Evolutionary conservation across 2,329 filamentous ascomycete genomes (phyloP).

Genomic region (Seiridium cupressi): DNA sequence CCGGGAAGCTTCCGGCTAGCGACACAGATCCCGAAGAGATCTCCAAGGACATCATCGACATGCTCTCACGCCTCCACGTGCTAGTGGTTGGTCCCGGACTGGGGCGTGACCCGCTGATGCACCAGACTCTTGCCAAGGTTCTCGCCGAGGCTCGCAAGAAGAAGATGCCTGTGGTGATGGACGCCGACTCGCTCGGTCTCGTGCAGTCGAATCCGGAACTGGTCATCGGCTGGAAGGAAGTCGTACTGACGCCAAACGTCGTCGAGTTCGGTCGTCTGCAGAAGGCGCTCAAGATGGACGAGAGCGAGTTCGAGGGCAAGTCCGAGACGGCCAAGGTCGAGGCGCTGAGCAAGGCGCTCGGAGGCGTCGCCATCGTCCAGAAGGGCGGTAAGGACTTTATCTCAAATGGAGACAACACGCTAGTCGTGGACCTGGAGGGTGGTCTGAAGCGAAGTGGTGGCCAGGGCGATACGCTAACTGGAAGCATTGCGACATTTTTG

Average conservation of each 20-base stretch:
- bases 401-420: slow-evolving; percentile 73
- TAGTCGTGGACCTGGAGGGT: slow-evolving; percentile 74
- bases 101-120: slow-evolving; percentile 86
- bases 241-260: slow-evolving; percentile 91
- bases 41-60: slow-evolving; percentile 67
- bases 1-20: slow-evolving; percentile 41
- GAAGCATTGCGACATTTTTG: slow-evolving; percentile 81
- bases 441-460: slow-evolving; percentile 89
- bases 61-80: slow-evolving; percentile 86
- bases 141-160: slow-evolving; percentile 73
- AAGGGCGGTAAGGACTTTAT: slow-evolving; percentile 85
- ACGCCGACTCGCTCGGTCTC: slow-evolving; percentile 83
- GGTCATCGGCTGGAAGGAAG: slow-evolving; percentile 76
- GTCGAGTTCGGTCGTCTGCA: slow-evolving; percentile 87
- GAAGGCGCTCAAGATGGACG: slow-evolving; percentile 63
- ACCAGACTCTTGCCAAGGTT: slow-evolving; percentile 77
- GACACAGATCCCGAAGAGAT: slow-evolving; percentile 60
- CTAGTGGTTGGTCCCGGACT: slow-evolving; percentile 91
- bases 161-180: slow-evolving; percentile 78
- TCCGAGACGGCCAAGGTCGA: slow-evolving; percentile 52
- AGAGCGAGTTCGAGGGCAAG: slow-evolving; percentile 29
- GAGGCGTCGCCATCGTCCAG: slow-evolving; percentile 86
- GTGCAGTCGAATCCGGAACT: slow-evolving; percentile 74
- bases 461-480: slow-evolving; percentile 93
- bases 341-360: slow-evolving; percentile 70